Base-by-base conservation (phyloP, 2,329 filamentous ascomycete genomes). In the Pseudogymnoascus sp. region DNA sequence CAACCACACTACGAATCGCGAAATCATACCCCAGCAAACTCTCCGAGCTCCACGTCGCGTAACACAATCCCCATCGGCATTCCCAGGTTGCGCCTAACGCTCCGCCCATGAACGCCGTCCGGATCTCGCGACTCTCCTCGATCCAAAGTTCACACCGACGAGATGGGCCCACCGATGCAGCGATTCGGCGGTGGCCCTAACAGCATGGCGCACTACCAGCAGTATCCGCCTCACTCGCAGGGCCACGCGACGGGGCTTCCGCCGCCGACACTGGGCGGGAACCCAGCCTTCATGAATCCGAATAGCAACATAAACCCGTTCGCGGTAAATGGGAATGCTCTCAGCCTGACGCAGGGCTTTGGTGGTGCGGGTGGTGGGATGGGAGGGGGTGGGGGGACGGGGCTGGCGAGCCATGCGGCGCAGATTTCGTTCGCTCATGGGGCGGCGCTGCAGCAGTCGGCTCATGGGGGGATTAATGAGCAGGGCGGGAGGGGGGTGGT, bases 341-440 rank as follows among this genome's bases (percentile, higher is more conserved):
- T 90, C 67, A 83, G 82, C 61, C 78, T 86, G 64, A 83, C 81
- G 60, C 83, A 80, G 67, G 83, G 77, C 67, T 83, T 80, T 68
- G 81, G 76, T 64, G 83, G 83, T 8, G 86, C 86, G 67, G 82
- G 81, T 54, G 86, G 86, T 68, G 82, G 81, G 29, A 66, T 79
- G 36, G 73, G 77, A 37, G 77, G 77, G 57, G 77, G 79, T 63
- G 81, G 80, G 23, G 79, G 79, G 64, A 88, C 89, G 18, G 91
- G 91, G 1, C 84, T 96, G 61, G 91, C 87, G 34, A 93, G 91
- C 75, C 91, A 96, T 75, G 91, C 90, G 67, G 91, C 91, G 65
- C 86, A 93, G 72, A 90, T 95, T 83, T 88, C 91, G 5, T 97
- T 97, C 74, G 85, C 88, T 64, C 87, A 93, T 73, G 89, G 87